Percentiles rank a stretch among this genome's conserved stretches.
These are phyloP conservation scores for Cornus kousa DNA, from an alignment of 148 eudicot genomes.

Conservation along the genomic window DNA sequence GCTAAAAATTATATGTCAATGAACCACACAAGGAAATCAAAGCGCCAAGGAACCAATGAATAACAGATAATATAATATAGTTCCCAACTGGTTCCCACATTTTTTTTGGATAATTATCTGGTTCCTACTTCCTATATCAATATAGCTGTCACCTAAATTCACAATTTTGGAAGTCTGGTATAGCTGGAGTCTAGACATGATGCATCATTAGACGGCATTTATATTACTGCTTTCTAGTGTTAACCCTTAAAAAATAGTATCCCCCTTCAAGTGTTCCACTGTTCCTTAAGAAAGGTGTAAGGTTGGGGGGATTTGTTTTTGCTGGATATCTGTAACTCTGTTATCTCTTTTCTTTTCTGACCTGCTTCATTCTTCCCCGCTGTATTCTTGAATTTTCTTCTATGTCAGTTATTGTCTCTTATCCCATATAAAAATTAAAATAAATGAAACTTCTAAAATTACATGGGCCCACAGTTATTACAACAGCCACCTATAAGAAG, in stretches of 20 bases:
- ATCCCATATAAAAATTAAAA: no score
- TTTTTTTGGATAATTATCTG: no score
- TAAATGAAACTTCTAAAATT: not conserved
- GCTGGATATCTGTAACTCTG: not conserved
- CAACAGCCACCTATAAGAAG: not conserved
- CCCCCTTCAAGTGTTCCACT: not conserved
- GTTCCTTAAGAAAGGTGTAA: not conserved
- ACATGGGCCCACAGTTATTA: constrained; percentile 1
- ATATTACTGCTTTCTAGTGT: not conserved
- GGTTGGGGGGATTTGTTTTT: not conserved
- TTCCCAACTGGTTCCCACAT: no score
- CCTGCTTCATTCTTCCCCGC: not conserved
- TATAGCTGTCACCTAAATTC: no score
- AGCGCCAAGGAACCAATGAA: not conserved
- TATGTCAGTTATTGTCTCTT: not conserved
- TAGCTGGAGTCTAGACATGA: not conserved
- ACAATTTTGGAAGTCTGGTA: no score
- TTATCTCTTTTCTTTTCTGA: not conserved
- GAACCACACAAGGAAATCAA: not conserved
- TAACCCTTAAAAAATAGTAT: not conserved
- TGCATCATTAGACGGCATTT: not conserved
- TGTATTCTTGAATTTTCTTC: not conserved
- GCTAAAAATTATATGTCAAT: not conserved
- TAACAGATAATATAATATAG: not conserved
- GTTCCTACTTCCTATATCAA: no score